These are phyloP conservation scores for Fusarium kyushuense DNA, from an alignment of 2,329 filamentous ascomycete genomes.

Conservation along the genomic window DNA sequence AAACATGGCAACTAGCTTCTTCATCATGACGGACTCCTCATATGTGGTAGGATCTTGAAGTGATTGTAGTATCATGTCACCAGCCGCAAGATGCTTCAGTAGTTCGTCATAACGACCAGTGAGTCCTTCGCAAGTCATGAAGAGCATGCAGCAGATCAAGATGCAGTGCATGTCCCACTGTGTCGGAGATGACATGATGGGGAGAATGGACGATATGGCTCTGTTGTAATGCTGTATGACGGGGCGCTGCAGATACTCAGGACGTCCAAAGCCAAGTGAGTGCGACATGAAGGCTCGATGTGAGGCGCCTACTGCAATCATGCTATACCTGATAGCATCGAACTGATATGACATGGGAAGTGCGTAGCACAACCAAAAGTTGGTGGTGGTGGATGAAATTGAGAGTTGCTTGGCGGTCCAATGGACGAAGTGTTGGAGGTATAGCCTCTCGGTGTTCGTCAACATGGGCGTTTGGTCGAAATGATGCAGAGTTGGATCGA, in stretches of 20 bases:
- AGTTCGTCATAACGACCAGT: constrained; percentile 18
- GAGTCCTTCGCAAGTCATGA: constrained; percentile 11
- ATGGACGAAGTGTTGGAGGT: constrained; percentile 12
- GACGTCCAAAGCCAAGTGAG: background rate
- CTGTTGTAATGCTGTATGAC: constrained; percentile 24
- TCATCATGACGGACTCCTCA: background rate
- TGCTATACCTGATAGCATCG: constrained; percentile 16
- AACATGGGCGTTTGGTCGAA: background rate
- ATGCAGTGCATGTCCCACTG: background rate
- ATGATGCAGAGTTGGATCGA: background rate
- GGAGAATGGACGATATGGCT: constrained; percentile 12
- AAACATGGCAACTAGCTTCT: constrained; percentile 1
- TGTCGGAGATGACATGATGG: background rate
- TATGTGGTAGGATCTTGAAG: background rate
- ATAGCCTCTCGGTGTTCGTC: background rate
- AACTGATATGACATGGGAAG: constrained; percentile 17
- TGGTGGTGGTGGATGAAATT: background rate
- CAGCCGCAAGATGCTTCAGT: background rate
- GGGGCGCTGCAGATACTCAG: background rate
- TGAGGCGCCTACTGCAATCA: constrained; percentile 18
- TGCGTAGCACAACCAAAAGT: constrained; percentile 14
- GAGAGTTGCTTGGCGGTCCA: constrained; percentile 12
- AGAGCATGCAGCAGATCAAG: constrained; percentile 8
- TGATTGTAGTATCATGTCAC: constrained; percentile 8
- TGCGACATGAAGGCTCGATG: constrained; percentile 16